Evolutionary conservation across 768 basidiomycete species (phyloP), one percentile per base, ranked within the genome.

Genomic region (Termitomyces sp.): DNA sequence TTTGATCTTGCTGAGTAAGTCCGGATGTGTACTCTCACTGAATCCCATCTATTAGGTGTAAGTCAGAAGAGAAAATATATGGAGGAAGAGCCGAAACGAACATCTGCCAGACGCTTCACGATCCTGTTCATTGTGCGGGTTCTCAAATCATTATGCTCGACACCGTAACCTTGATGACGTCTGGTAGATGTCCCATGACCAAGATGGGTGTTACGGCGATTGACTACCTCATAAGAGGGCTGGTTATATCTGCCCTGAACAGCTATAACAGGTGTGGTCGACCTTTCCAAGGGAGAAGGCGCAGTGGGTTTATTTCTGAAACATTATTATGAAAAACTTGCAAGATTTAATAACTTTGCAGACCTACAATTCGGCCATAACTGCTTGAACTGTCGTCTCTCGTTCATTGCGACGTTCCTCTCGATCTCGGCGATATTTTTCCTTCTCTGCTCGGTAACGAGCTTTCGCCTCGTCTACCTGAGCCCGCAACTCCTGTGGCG

Each of bases 401-500:
- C 70, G 70, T 56, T 73, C 75, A 61, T 71, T 75, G 62, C 68
- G 77, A 57, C 75, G 79, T 26, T 73, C 72, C 49, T 84, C 81
- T 53, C 82, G 78, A 53, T 85, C 82, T 62, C 72, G 72, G 30
- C 87, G 80, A 63, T 90, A 89, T 24, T 74, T 75, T 63, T 88
- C 87, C 65, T 92, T 92, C 69, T 85, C 81, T 1, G 75, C 77
- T 70, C 82, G 87, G 69, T 92, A 92, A 24, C 72, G 70, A 28
- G 74, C 75, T 63, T 89, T 92, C 0, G 89, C 87, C 20, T 73
- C 80, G 64, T 90, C 84, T 3, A 90, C 79, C 32, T 81, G 75
- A 30, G 74, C 74, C 36, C 72, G 72, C 51, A 79, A 62, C 32
- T 79, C 74, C 48, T 76, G 72, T 2, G 73, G 64, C 10, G 73